Conservation (phyloP, 768 basidiomycete species). For the Sistotremastrum suecicum region DNA sequence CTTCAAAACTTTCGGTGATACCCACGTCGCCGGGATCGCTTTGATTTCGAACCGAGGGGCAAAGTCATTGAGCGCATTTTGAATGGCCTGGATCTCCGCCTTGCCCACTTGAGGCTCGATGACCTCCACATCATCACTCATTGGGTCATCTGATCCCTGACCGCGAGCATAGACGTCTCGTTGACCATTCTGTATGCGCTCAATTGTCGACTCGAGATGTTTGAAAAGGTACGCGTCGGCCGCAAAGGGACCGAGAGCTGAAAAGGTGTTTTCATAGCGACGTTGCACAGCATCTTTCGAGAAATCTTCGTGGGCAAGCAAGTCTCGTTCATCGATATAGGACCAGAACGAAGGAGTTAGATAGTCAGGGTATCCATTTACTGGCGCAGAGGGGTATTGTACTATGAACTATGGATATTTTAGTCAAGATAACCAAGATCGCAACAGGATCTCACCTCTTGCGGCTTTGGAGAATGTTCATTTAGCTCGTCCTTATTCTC, state of each 20-base stretch:
- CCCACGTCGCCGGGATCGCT: constrained; percentile 32
- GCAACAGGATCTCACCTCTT: constrained; percentile 33
- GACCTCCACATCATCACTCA: not conserved
- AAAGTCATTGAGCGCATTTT: constrained; percentile 33
- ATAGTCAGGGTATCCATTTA: constrained; percentile 32
- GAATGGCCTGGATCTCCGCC: constrained; percentile 32
- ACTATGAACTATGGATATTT: constrained; percentile 33
- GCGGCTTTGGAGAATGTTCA: constrained; percentile 45
- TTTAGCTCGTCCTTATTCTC: constrained; percentile 53
- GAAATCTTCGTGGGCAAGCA: constrained; percentile 25
- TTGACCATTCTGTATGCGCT: constrained; percentile 1
- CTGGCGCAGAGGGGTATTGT: constrained; percentile 38
- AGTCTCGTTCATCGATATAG: constrained; percentile 27
- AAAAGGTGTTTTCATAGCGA: constrained; percentile 45
- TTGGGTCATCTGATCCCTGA: too few relatives aligned
- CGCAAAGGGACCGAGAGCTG: constrained; percentile 57
- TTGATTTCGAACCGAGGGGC: constrained; percentile 22
- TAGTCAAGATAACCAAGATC: not conserved
- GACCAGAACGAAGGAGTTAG: constrained; percentile 42
- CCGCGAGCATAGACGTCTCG: constrained; percentile 13
- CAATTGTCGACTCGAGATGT: constrained; percentile 9
- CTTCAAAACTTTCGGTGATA: constrained; percentile 54
- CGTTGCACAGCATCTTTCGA: constrained; percentile 46
- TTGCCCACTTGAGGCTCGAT: not conserved
- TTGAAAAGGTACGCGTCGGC: constrained; percentile 45